A percentile compares a stretch with the other conserved stretches of the same genome.
These are phyloP conservation scores for Talaromyces sp. DNA, from an alignment of 2,329 filamentous ascomycete genomes.

Conservation along the genomic window DNA sequence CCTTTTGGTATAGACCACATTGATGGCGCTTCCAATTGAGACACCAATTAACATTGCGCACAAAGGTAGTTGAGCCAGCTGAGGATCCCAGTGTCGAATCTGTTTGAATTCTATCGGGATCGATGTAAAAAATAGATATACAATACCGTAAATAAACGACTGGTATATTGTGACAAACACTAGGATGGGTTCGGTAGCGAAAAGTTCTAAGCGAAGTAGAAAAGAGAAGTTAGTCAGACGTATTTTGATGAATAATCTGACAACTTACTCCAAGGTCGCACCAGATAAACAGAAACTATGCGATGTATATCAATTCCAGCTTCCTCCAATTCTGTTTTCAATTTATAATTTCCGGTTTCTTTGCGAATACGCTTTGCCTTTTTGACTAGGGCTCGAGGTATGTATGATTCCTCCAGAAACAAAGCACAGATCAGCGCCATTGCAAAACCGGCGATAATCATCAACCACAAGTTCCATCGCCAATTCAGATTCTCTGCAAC, in stretches of 20 bases:
- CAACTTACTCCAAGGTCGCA: not conserved
- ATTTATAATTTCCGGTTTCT: not conserved
- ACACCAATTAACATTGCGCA: slow-evolving; percentile 44
- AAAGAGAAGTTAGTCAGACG: not conserved
- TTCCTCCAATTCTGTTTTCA: not conserved
- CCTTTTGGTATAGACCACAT: slow-evolving; percentile 15
- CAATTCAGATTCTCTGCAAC: not conserved
- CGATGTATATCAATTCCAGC: not conserved
- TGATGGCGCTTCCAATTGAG: not conserved
- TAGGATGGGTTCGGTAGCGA: slow-evolving; percentile 47
- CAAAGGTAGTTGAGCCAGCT: slow-evolving; percentile 41
- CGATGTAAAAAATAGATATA: slow-evolving; percentile 29
- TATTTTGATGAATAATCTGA: not conserved
- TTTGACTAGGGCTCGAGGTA: not conserved
- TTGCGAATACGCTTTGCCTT: not conserved
- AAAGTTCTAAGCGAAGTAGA: slow-evolving; percentile 28
- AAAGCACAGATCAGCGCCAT: not conserved
- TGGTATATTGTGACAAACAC: slow-evolving; percentile 43
- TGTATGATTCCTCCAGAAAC: not conserved
- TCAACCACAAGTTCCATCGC: not conserved
- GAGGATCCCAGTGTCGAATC: slow-evolving; percentile 38
- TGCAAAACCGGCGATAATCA: not conserved
- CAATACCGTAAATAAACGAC: slow-evolving; percentile 32
- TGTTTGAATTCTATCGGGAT: slow-evolving; percentile 33
- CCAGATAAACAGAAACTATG: not conserved